Base-by-base conservation (phyloP, 768 basidiomycete species). In the Paxillus involutus region DNA sequence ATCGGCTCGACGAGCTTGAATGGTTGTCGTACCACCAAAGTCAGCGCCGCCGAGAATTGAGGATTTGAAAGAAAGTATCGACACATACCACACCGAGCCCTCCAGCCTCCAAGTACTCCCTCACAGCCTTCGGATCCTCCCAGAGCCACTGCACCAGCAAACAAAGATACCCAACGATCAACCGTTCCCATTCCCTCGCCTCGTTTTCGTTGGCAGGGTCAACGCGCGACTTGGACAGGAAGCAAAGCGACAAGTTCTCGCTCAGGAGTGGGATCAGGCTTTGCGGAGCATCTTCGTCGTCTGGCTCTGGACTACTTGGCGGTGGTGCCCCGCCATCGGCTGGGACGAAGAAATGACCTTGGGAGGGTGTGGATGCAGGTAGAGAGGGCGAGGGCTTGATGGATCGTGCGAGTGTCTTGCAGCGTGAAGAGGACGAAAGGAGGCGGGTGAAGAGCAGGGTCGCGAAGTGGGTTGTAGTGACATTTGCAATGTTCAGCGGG, bases 91-190 rank as follows among this genome's bases (percentile, higher is more conserved):
- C 86, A 50, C 91, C 89, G 46, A 99, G 73, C 48, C 93, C 94
- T 19, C 94, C 93, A 7, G 92, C 88, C 63, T 91, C 86, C 58
- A 99, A 75, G 64, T 98, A 96, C 65, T 91, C 94, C 56, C 85
- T 80, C 48, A 97, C 93, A 0, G 90, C 87, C 49, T 78, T 81
- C 0, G 94, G 86, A 62, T 97, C 95, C 63, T 98, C 96, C 95
- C 95, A 99, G 7, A 97, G 76, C 97, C 97, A 99, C 57, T 94
- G 92, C 4, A 84, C 79, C 32, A 99, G 77, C 50, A 97, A 69
- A 45, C 83, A 82, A 35, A 98, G 75, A 65, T 98, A 96, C 0
- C 86, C 89, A 8, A 91, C 85, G 63, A 94, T 86, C 44, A 96
- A 75, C 54, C 93, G 79, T 57, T 94, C 93, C 93, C 94, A 98